Base-by-base conservation (phyloP, 2,329 filamentous ascomycete genomes). In the Davidsoniella eucalypti region DNA sequence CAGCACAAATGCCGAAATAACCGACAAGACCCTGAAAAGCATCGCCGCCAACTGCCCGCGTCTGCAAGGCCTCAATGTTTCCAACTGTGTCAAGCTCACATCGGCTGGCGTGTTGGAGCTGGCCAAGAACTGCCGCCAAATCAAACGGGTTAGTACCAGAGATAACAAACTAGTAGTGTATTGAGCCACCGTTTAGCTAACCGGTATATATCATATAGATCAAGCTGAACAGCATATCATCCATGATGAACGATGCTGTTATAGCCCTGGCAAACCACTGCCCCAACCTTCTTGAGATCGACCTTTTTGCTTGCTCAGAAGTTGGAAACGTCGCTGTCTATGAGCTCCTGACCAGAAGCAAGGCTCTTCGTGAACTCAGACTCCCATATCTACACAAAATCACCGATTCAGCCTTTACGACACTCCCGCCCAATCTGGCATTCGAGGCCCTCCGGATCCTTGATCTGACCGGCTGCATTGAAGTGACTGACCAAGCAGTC, bases 211-310 rank as follows among this genome's bases (percentile, higher is more conserved):
- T 47, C 39, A 26, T 8, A 39, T 39, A 92, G 79, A 75, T 98
- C 57, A 98, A 98, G 75, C 75, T 98, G 54, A 98, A 96, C 64
- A 84, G 88, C 52, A 94, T 92, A 61, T 65, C 67, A n/a, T 84
- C 94, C 64, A 69, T 95, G 33, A 87, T 83, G 38, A 87, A 96
- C 61, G 72, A 74, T 45, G 82, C 87, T 5, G 81, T 96, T 55
- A 70, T 85, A 52, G 84, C 87, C 3, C 93, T 98, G 61, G 90
- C 92, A 5, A 72, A 80, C 43, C 78, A 93, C 64, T 95, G 90
- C 62, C 85, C 81, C 10, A 90, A 94, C 57, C 87, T 98, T 29
- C 80, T 98, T 55, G 92, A 98, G 64, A 94, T 98, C 54, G 92
- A 98, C 62, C 75, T 98, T 12, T 85, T 94, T 58, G 83, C 87